Evolutionary conservation across 2,329 filamentous ascomycete species (phyloP), one percentile per base, ranked within the genome.

Genomic region (Aspergillus clavatus): DNA sequence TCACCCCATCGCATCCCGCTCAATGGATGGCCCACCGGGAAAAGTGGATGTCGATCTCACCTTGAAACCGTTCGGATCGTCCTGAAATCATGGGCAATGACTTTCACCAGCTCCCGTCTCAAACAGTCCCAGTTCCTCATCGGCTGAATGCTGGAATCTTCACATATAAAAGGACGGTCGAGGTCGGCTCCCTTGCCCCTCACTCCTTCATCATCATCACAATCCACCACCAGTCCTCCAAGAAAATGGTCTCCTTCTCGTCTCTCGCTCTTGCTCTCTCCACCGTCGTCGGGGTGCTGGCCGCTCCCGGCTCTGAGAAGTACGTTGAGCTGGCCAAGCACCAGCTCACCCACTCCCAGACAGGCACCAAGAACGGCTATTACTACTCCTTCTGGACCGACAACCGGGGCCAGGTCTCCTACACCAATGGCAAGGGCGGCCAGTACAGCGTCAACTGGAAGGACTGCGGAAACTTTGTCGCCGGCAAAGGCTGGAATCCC

Each of bases 401-500:
- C 38, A 70, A 68, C 3, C 68, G 61, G 29, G 71, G 66, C 24
- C 55, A 55, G 8, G 72, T 71, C n/a, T 68, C 63, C 18, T 77
- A 77, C 60, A 73, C 57, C 46, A 77, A 78, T 58, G 66, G 67
- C 4, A 55, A 58, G 4, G 67, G 52, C 3, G 75, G 74, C 2
- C 54, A 65, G 31, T 79, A 78, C 64, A 69, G 59, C 36, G 66
- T 74, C 1, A 56, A 55, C 19, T 80, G 76, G 77, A 58, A 49
- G 27, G 65, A 68, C 35, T 63, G 60, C 31, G 77, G 76, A 21
- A 77, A 81, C 68, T 75, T 80, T 31, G 76, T 79, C 18, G 76
- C 69, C 47, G 79, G 79, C 22, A 81, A 81, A 63, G 79, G 79
- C 28, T 82, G 78, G 77, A 73, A 73, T 47, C 72, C 77, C 10